Evolutionary conservation across 331 rosid species (phyloP).

Genomic region (Quercus phellos): DNA sequence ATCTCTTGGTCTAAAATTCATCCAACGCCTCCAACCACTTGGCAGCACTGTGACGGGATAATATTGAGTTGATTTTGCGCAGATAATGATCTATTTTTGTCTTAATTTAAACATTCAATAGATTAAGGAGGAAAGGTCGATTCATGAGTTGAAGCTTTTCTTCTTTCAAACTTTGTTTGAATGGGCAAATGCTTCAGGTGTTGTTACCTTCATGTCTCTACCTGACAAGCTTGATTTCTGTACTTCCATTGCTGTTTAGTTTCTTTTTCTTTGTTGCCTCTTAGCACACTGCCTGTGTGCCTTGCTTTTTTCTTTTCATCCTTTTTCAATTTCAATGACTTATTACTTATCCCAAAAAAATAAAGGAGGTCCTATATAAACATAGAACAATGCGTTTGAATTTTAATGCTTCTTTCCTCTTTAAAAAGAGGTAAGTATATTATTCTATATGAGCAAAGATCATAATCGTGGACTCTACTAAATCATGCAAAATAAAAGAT

Average conservation of each 20-base stretch:
- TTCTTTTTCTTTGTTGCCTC: no score
- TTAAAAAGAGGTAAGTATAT: background rate
- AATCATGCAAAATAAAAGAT: background rate
- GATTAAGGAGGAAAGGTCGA: background rate
- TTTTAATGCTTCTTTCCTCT: background rate
- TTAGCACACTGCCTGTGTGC: no score
- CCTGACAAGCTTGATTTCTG: no score
- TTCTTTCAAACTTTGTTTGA: no score
- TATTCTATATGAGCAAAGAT: background rate
- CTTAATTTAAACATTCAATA: background rate
- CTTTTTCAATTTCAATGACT: no score
- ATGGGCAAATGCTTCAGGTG: no score
- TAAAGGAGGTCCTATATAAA: background rate
- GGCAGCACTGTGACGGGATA: background rate
- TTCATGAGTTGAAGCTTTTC: no score
- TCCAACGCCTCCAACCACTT: no score
- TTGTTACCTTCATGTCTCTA: no score
- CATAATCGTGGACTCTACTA: background rate
- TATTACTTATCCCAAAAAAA: background rate
- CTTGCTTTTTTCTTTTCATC: no score
- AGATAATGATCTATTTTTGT: background rate
- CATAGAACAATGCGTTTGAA: background rate
- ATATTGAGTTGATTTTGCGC: background rate
- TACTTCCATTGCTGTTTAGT: no score
- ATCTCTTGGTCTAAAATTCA: no score